Conservation (phyloP, 352 stramenopile species). For the Phytophthora chlamydospora region DNA sequence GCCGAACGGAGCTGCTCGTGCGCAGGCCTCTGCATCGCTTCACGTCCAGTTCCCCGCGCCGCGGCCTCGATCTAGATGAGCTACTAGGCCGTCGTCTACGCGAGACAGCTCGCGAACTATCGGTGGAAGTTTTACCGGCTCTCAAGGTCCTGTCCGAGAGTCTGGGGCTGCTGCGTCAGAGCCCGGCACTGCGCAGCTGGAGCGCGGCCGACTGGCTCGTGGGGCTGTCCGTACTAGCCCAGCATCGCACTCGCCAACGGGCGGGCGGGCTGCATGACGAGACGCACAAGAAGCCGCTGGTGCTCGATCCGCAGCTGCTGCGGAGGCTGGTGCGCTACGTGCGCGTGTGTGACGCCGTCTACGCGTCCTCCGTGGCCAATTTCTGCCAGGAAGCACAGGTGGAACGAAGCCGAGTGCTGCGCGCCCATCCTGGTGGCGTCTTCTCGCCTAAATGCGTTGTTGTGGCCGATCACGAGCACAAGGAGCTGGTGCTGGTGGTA, state of each 20-base stretch:
- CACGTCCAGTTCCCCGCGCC: conserved; percentile 2
- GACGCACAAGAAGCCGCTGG: conserved; percentile 28
- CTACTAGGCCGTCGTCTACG: conserved; percentile 31
- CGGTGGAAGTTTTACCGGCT: conserved; percentile 68
- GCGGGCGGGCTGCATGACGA: conserved; percentile 32
- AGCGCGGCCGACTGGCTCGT: conserved; percentile 83
- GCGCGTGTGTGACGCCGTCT: conserved; percentile 72
- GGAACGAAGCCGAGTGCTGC: conserved; percentile 45
- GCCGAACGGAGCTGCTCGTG: not conserved
- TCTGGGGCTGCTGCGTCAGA: conserved; percentile 62
- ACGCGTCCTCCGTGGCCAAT: conserved; percentile 51
- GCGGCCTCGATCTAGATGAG: conserved; percentile 25
- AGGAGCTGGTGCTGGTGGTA: conserved; percentile 66
- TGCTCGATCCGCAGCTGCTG: conserved; percentile 36
- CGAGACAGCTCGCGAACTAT: conserved; percentile 47
- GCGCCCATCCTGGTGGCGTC: conserved; percentile 63
- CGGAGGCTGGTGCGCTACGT: conserved; percentile 53
- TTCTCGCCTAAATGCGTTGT: conserved; percentile 83
- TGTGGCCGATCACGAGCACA: conserved; percentile 56
- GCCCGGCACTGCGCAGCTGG: conserved; percentile 68
- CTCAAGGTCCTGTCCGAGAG: conserved; percentile 82
- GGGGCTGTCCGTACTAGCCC: conserved; percentile 73
- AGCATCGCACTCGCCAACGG: conserved; percentile 66
- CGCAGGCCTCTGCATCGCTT: conserved; percentile 2
- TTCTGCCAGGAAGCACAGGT: conserved; percentile 69